A percentile compares a stretch with the other conserved stretches of the same genome.
Conservation (phyloP, 2,329 filamentous ascomycete species). For the Penicillium sp. region DNA sequence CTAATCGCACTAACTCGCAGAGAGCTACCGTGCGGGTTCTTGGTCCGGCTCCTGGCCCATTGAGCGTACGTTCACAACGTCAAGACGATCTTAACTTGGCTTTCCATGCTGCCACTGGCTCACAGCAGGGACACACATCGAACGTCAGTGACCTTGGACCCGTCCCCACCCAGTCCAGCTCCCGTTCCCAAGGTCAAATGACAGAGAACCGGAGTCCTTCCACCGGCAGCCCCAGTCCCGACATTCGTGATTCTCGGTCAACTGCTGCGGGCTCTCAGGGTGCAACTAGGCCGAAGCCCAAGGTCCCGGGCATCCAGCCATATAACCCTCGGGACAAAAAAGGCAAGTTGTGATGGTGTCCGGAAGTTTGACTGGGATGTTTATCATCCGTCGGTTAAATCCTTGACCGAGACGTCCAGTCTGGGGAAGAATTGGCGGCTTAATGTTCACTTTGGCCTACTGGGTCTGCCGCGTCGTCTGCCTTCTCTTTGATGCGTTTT, state of each 20-base stretch:
- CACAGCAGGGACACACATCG: too few relatives aligned
- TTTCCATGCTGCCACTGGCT: neutral
- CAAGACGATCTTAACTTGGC: neutral
- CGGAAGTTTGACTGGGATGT: too few relatives aligned
- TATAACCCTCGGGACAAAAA: neutral
- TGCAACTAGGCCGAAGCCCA: neutral
- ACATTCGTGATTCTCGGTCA: neutral
- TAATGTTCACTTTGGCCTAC: too few relatives aligned
- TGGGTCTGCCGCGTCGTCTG: too few relatives aligned
- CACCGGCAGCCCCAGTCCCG: neutral
- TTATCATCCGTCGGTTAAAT: too few relatives aligned
- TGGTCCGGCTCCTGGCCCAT: neutral
- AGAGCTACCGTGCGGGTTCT: neutral
- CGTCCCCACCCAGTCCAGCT: too few relatives aligned
- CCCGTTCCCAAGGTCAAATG: too few relatives aligned
- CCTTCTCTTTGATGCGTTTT: too few relatives aligned
- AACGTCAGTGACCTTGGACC: too few relatives aligned
- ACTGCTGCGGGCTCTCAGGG: neutral
- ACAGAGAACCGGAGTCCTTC: too few relatives aligned
- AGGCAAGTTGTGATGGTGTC: neutral
- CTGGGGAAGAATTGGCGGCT: too few relatives aligned
- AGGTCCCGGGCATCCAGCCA: neutral
- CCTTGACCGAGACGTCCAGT: too few relatives aligned
- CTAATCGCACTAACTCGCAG: neutral
- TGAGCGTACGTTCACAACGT: neutral